phyloP scores from a whole-genome alignment of 306 rosid genomes.

The Acacia melanoxylon region DNA sequence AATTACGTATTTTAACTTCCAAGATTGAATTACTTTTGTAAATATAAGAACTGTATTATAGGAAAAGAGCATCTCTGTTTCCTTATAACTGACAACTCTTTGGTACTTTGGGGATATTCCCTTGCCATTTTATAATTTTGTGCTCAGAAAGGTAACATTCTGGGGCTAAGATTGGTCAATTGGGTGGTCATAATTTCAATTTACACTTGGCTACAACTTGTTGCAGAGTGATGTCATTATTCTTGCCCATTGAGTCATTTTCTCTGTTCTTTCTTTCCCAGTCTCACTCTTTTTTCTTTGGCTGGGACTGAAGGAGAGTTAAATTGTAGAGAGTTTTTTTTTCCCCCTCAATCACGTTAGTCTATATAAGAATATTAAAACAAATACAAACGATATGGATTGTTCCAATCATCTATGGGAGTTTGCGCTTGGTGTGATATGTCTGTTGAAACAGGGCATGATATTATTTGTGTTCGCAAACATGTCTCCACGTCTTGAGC shows the following conservation, averaged over 20 bases:
- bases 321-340: neutral
- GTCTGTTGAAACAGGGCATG: neutral
- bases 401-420: neutral
- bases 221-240: slow-evolving; percentile 31
- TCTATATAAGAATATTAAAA: too few species aligned
- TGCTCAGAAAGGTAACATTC: slow-evolving; percentile 16
- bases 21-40: slow-evolving; percentile 14
- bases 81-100: slow-evolving; percentile 19
- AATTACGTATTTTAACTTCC: slow-evolving; percentile 10
- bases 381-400: neutral
- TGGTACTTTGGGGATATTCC: slow-evolving; percentile 6
- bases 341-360: too few species aligned
- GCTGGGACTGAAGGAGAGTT: neutral
- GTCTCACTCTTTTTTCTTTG: neutral
- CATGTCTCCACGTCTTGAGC: neutral
- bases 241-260: slow-evolving; percentile 28
- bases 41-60: neutral
- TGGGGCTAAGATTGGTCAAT: slow-evolving; percentile 14
- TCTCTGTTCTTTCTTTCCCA: slow-evolving; percentile 17
- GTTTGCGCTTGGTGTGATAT: neutral
- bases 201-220: slow-evolving; percentile 15
- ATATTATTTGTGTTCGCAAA: neutral
- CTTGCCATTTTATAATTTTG: slow-evolving; percentile 13
- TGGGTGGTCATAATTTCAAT: slow-evolving; percentile 21
- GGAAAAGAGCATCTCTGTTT: slow-evolving; percentile 5